Conservation (phyloP, 2,329 filamentous ascomycete genomes). For the Cordyceps javanica region DNA sequence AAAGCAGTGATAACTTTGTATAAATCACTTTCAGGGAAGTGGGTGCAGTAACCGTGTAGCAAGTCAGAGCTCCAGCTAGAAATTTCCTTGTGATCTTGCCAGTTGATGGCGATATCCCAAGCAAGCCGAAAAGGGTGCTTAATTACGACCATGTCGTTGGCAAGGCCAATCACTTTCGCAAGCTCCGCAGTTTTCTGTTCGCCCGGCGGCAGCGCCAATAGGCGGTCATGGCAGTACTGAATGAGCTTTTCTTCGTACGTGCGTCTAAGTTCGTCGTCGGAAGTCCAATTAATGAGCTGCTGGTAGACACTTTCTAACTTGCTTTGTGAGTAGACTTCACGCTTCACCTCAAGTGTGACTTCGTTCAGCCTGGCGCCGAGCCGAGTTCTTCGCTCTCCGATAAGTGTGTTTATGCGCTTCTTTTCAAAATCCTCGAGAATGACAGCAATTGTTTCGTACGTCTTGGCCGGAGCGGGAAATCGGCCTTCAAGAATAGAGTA, state of each 20-base stretch:
- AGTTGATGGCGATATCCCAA: conserved; percentile 88
- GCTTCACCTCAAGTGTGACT: conserved; percentile 80
- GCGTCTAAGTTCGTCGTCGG: conserved; percentile 76
- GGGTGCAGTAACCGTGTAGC: conserved; percentile 71
- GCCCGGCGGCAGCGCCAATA: conserved; percentile 61
- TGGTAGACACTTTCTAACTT: conserved; percentile 75
- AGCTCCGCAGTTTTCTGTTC: conserved; percentile 64
- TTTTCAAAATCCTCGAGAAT: conserved; percentile 83
- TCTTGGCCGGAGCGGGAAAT: conserved; percentile 70
- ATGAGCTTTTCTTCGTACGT: conserved; percentile 87
- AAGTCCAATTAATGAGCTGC: conserved; percentile 83
- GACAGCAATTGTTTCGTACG: conserved; percentile 76
- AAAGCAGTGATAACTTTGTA: conserved; percentile 77
- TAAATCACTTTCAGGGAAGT: conserved; percentile 81
- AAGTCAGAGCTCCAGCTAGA: conserved; percentile 71
- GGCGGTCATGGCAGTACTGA: conserved; percentile 69
- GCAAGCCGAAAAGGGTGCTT: conserved; percentile 84
- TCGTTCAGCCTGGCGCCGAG: conserved; percentile 78
- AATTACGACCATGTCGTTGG: conserved; percentile 92
- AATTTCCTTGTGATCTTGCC: conserved; percentile 71
- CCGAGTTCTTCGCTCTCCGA: conserved; percentile 80
- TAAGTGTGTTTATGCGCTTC: conserved; percentile 81
- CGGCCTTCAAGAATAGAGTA: conserved; percentile 81
- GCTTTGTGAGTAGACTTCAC: conserved; percentile 72
- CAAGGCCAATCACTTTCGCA: conserved; percentile 66